Percentiles rank a stretch among this genome's conserved stretches.
These are phyloP conservation scores for Aspergillus saccharolyticus DNA, from an alignment of 495 filamentous ascomycete species.

Conservation along the genomic window DNA sequence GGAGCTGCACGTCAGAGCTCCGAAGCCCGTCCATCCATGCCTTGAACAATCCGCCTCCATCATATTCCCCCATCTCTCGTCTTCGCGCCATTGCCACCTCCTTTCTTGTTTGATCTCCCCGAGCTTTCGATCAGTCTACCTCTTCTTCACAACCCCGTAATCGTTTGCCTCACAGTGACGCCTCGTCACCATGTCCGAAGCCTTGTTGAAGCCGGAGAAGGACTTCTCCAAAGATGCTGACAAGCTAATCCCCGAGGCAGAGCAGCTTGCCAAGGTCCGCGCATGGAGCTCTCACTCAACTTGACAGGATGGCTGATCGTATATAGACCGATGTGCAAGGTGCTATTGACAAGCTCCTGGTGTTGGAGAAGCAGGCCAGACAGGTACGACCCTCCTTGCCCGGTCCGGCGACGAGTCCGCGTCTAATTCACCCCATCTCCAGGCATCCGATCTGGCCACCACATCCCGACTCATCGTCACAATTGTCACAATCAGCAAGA, in stretches of 20 bases:
- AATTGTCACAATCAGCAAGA: slow-evolving; percentile 91
- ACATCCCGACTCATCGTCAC: slow-evolving; percentile 81
- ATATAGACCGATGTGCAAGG: slow-evolving; percentile 68
- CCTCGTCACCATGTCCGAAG: slow-evolving; percentile 54
- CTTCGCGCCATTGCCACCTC: not conserved
- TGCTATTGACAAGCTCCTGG: slow-evolving; percentile 87
- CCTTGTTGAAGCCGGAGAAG: slow-evolving; percentile 62
- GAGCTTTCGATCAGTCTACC: not conserved
- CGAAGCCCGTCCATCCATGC: slow-evolving; percentile 15
- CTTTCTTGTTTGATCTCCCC: not conserved
- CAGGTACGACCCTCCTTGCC: slow-evolving; percentile 56
- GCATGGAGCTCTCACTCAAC: not conserved
- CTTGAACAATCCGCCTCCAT: not conserved
- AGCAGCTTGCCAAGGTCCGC: slow-evolving; percentile 77
- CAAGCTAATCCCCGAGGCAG: slow-evolving; percentile 80
- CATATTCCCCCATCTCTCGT: not conserved
- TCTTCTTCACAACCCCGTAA: not conserved
- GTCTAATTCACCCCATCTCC: not conserved
- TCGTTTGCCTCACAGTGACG: slow-evolving; percentile 3
- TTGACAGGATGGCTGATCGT: slow-evolving; percentile 13
- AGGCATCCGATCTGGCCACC: slow-evolving; percentile 93
- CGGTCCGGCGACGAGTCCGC: not conserved
- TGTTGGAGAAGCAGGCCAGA: slow-evolving; percentile 91
- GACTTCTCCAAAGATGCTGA: slow-evolving; percentile 88
- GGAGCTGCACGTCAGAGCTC: slow-evolving; percentile 15